Evolutionary conservation across 1,284 basidiomycete species (phyloP), one percentile per base, ranked within the genome.

Genomic region (Mycena citricolor): DNA sequence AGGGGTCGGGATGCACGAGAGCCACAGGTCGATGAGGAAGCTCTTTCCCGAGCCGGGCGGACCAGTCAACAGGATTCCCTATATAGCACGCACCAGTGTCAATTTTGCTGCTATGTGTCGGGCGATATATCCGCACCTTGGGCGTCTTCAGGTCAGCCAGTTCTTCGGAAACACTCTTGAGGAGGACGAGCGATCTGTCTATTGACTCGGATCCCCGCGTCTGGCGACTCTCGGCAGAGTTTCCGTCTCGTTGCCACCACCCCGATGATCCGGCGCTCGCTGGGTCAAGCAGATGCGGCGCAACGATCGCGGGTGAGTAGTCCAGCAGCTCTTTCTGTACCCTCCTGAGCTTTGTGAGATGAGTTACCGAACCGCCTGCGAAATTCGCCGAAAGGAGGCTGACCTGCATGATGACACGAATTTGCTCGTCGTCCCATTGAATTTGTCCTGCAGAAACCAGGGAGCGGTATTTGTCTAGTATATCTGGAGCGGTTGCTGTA

Each of bases 21-120:
- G 82, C 71, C 85, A 85, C 21, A 86, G 68, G 54, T 86, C 78
- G 39, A 86, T 72, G 12, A 87, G 63, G 52, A 88, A 74, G 31
- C 77, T 80, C 61, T 90, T 91, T 30, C 87, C 88, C 1, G 80
- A 84, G 12, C 88, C 86, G 0, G 89, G 86, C 12, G 87, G 83
- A 5, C 87, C 86, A 46, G 85, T 81, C 8, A 90, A 66, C 4
- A 90, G 71, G 50, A 90, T 77, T 12, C 86, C 86, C 86, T 85
- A 52, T 5, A 8, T 17, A 37, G 22, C 8, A 38, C 26, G 32
- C 17, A 22, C 30, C 3, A 17, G 14, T 19, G 6, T n/a, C 10
- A 19, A 4, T 10, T 5, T 20, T 4, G 2, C 6, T 21, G 10
- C n/a, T 6, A 16, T 14, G 14, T 23, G 6, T 19, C 6, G 12